Conservation (phyloP, 495 filamentous ascomycete genomes). For the Trichoderma reesei region DNA sequence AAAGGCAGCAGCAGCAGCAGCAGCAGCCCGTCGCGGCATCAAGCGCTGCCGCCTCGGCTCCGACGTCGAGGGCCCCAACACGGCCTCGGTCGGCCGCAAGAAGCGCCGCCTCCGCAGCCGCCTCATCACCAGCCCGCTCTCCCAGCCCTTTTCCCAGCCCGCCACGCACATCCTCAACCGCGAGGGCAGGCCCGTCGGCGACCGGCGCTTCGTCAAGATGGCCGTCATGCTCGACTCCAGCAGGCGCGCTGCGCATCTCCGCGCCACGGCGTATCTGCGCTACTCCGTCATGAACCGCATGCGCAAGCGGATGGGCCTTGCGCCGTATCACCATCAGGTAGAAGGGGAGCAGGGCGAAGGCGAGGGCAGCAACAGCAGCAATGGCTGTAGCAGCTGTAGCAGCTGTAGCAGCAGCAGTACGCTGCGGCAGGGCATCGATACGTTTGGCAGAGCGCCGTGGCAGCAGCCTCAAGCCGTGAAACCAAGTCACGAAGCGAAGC, state of each 20-base stretch:
- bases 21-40: slow-evolving; percentile 2
- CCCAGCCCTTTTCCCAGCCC: slow-evolving; percentile 55
- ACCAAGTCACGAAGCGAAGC: background rate
- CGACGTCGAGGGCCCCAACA: slow-evolving; percentile 53
- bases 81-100: slow-evolving; percentile 43
- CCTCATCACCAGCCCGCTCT: slow-evolving; percentile 59
- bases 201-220: slow-evolving; percentile 48
- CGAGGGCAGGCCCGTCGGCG: slow-evolving; percentile 29
- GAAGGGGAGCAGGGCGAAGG: background rate
- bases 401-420: too few species aligned
- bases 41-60: slow-evolving; percentile 50
- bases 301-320: background rate
- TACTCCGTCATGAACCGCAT: slow-evolving; percentile 10
- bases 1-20: too few species aligned
- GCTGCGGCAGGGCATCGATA: slow-evolving; percentile 1
- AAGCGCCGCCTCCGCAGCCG: slow-evolving; percentile 55
- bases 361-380: too few species aligned
- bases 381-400: too few species aligned
- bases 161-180: slow-evolving; percentile 59
- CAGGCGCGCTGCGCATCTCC: slow-evolving; percentile 18
- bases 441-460: background rate
- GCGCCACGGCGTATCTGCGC: slow-evolving; percentile 5
- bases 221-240: slow-evolving; percentile 22
- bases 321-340: background rate
- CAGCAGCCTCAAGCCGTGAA: background rate